Evolutionary conservation across 1,284 basidiomycete genomes (phyloP), one percentile per base, ranked within the genome.

Genomic region (Cystobasidiaceae sp.): DNA sequence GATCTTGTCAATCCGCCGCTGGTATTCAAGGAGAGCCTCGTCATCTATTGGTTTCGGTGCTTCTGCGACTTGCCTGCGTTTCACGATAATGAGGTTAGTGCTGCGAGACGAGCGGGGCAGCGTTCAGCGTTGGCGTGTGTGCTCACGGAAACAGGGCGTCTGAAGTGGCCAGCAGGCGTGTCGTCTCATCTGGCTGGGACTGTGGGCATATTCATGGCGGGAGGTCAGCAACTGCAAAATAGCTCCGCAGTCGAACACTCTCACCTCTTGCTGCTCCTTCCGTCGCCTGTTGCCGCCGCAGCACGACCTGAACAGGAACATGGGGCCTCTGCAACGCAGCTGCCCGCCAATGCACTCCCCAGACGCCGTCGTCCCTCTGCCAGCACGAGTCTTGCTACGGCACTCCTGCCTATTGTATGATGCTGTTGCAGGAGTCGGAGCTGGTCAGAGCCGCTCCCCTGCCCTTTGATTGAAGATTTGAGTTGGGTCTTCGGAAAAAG

Each of bases 291-390:
- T 50, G 9, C 51, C 17, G 7, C 60, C 60, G 39, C 60, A 62
- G 60, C 60, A 62, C n/a, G 50, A 52, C 48, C 48, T 52, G 33
- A 62, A 34, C 48, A 52, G 50, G 57, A n/a, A n/a, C n/a, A n/a
- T n/a, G n/a, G n/a, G n/a, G n/a, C n/a, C n/a, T n/a, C n/a, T n/a
- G n/a, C n/a, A n/a, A n/a, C n/a, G n/a, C n/a, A n/a, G n/a, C n/a
- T n/a, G n/a, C n/a, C n/a, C n/a, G n/a, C n/a, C n/a, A n/a, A n/a
- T n/a, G n/a, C n/a, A n/a, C n/a, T n/a, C n/a, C n/a, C n/a, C n/a
- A n/a, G n/a, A n/a, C n/a, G n/a, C n/a, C n/a, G n/a, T n/a, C n/a
- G n/a, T n/a, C n/a, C n/a, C n/a, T n/a, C n/a, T n/a, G n/a, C n/a
- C n/a, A n/a, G n/a, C n/a, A n/a, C n/a, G n/a, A n/a, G n/a, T n/a